Evolutionary conservation across 345 rosid species (phyloP), one percentile per base, ranked within the genome.

Genomic region (Raphanus raphanistrum): DNA sequence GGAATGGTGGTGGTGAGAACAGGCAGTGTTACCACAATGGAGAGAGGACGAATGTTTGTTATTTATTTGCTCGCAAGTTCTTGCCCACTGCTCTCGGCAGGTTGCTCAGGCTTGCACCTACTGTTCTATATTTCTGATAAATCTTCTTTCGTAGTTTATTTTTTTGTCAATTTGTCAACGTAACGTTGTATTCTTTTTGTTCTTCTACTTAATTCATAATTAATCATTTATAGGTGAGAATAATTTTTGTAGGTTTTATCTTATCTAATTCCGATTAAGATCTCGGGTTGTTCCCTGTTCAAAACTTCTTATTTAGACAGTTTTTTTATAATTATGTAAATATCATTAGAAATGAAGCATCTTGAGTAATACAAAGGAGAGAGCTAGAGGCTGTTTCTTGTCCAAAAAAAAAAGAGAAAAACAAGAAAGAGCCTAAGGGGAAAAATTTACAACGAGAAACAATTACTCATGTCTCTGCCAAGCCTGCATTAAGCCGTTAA

Each of bases 61-160:
- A 75, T 80, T 79, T 90, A 82, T 94, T 92, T 78, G 96, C 93
- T 4, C 89, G 98, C 67, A 94, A 94, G 78, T 94, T 94, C 74
- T 64, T 84, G 72, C 86, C 90, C 12, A 79, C 82, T 71, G 82
- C 94, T 32, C 68, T 90, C 70, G 84, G 70, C 28, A 82, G 92
- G 75, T 86, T 94, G 74, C 36, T 90, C 66, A 83, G 83, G 77
- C 84, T 81, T 61, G 89, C 98, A 25, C 90, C 94, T 1, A 76
- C 72, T 25, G 75, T 80, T 36, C 76, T 90, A 81, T 75, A 85
- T 43, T 79, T 88, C 84, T 76, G 70, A 68, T 63, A 3, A 10
- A 28, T 68, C 26, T 45, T 52, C 15, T 68, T 29, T 9, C 31
- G 5, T 33, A 35, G 25, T 21, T 15, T 48, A 41, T 36, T 72